Evolutionary conservation across 164 flowering plant species (phyloP).

Genomic region (Annona cherimola): DNA sequence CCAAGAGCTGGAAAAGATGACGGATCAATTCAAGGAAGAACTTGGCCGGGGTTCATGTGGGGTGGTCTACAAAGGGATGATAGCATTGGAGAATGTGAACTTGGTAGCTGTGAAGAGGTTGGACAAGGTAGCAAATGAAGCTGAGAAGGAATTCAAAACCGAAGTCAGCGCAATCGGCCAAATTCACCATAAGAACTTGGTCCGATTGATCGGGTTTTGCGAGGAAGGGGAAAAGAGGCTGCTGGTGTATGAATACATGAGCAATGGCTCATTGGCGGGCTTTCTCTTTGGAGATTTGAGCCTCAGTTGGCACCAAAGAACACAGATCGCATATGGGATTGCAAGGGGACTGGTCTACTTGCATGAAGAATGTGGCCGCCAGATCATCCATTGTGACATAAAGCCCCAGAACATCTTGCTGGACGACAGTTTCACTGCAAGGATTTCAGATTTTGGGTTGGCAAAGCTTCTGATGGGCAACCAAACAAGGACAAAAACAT

Average conservation of each 20-base stretch:
- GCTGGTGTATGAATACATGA: slow-evolving; percentile 24
- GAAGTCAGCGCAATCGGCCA: slow-evolving; percentile 21
- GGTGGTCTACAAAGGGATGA: slow-evolving; percentile 15
- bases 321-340: slow-evolving; percentile 18
- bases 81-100: neutral
- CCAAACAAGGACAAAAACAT: slow-evolving; percentile 17
- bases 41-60: slow-evolving; percentile 15
- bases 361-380: slow-evolving; percentile 21
- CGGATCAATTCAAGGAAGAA: slow-evolving; percentile 18
- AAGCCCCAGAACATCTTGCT: slow-evolving; percentile 29
- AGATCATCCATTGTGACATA: slow-evolving; percentile 25
- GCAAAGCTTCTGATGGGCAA: slow-evolving; percentile 22
- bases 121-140: slow-evolving; percentile 10
- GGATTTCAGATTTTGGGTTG: slow-evolving; percentile 25
- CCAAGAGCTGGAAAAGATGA: slow-evolving; percentile 19
- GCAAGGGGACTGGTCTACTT: slow-evolving; percentile 23
- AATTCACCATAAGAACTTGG: slow-evolving; percentile 27
- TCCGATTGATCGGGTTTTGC: slow-evolving; percentile 22
- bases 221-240: slow-evolving; percentile 18
- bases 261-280: slow-evolving; percentile 15
- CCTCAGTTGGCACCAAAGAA: slow-evolving; percentile 18
- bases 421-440: slow-evolving; percentile 12
- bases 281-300: slow-evolving; percentile 16
- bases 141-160: slow-evolving; percentile 17
- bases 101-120: slow-evolving; percentile 19